Conservation (phyloP, 1,284 basidiomycete species). For the Coriolopsis trogii region DNA sequence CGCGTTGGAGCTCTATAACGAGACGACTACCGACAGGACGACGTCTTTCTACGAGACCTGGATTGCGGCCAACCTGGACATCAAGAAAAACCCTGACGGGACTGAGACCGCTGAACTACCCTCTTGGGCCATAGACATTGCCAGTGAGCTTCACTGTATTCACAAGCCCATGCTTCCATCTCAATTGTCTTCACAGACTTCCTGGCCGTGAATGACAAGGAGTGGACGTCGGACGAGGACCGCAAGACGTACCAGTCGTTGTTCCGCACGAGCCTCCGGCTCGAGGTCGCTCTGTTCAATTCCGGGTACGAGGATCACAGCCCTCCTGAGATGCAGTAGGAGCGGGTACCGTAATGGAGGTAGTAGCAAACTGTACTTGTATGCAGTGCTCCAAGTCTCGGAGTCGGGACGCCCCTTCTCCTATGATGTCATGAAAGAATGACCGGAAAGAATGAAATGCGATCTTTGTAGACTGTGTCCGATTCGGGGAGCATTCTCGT, state of each 20-base stretch:
- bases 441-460: no score
- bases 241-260: neutral
- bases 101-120: neutral
- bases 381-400: no score
- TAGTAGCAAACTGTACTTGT: no score
- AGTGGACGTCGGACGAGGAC: neutral
- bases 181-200: neutral
- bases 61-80: neutral
- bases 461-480: no score
- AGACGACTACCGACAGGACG: neutral
- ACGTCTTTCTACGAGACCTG: neutral
- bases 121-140: neutral
- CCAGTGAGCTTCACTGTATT: neutral
- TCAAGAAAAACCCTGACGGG: no score
- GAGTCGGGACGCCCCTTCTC: no score
- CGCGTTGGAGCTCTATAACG: neutral
- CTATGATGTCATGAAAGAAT: no score
- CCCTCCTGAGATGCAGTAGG: no score
- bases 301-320: neutral
- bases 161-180: neutral
- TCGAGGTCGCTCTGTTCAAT: neutral
- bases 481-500: no score
- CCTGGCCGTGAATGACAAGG: neutral
- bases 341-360: no score
- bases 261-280: neutral